A percentile compares a stretch with the other conserved stretches of the same genome.
Conservation (phyloP, 768 basidiomycete genomes). For the Auricularia sp. region DNA sequence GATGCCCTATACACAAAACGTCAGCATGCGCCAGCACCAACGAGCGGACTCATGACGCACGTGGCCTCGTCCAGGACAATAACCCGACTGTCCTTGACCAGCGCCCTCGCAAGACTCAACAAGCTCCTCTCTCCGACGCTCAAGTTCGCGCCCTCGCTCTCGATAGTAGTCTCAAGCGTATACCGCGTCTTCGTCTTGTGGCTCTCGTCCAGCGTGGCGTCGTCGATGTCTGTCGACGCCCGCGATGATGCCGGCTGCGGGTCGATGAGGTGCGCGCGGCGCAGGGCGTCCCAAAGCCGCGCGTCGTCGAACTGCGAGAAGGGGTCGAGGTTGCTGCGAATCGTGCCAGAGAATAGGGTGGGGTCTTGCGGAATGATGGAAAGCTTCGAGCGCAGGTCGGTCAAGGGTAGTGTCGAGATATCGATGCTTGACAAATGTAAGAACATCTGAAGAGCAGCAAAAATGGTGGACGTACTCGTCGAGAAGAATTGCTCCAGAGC, state of each 20-base stretch:
- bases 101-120: constrained; percentile 78
- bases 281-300: constrained; percentile 78
- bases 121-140: constrained; percentile 76
- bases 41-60: constrained; percentile 18
- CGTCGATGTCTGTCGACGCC: constrained; percentile 6
- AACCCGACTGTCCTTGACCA: constrained; percentile 78
- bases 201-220: constrained; percentile 23
- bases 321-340: constrained; percentile 84
- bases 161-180: constrained; percentile 72
- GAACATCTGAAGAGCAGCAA: too few species aligned
- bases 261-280: constrained; percentile 75
- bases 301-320: constrained; percentile 75
- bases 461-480: constrained; percentile 18
- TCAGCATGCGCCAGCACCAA: neutral
- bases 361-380: constrained; percentile 83
- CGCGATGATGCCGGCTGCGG: constrained; percentile 19
- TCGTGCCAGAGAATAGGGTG: constrained; percentile 50
- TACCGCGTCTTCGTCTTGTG: constrained; percentile 43
- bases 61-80: constrained; percentile 89
- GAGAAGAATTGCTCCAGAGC: constrained; percentile 27
- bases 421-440: constrained; percentile 33
- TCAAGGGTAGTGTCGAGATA: constrained; percentile 69
- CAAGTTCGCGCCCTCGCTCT: constrained; percentile 79
- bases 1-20: constrained; percentile 38
- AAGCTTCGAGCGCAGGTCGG: constrained; percentile 55